A percentile compares a stretch with the other conserved stretches of the same genome.
These are phyloP conservation scores for Calcarisporium arbuscula DNA, from an alignment of 2,329 filamentous ascomycete species.

Conservation along the genomic window DNA sequence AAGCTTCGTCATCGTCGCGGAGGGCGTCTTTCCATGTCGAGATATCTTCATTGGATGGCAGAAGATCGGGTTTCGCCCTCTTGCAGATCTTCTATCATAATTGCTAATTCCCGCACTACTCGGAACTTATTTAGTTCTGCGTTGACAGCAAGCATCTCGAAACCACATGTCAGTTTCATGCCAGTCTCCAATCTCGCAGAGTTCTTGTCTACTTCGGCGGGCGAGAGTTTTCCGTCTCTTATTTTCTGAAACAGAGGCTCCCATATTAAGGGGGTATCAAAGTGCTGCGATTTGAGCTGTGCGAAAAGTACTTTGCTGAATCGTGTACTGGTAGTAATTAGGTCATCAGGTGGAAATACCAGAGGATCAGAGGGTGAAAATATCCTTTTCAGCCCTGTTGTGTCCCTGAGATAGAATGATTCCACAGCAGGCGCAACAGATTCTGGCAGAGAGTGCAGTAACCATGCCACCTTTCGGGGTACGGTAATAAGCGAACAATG, in stretches of 20 bases:
- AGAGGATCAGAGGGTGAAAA: constrained; percentile 48
- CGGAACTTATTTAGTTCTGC: constrained; percentile 62
- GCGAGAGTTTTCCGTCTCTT: constrained; percentile 10
- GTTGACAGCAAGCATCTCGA: constrained; percentile 76
- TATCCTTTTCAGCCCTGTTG: constrained; percentile 65
- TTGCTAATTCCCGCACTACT: constrained; percentile 65
- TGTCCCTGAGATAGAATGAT: constrained; percentile 86
- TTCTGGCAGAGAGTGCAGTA: constrained; percentile 68
- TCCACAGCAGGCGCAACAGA: constrained; percentile 81
- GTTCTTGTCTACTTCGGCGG: constrained; percentile 11
- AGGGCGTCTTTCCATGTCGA: constrained; percentile 53
- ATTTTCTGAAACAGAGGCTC: constrained; percentile 21
- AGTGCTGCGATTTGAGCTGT: constrained; percentile 81
- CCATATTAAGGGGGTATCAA: constrained; percentile 56
- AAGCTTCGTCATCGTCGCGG: constrained; percentile 76
- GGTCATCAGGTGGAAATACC: constrained; percentile 67
- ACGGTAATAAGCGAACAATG: constrained; percentile 70
- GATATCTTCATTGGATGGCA: constrained; percentile 74
- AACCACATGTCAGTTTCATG: constrained; percentile 85
- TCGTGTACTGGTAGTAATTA: constrained; percentile 69
- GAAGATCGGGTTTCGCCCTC: constrained; percentile 57
- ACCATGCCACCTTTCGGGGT: constrained; percentile 73
- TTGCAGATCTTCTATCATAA: constrained; percentile 69
- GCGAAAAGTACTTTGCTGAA: constrained; percentile 90
- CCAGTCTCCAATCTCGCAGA: constrained; percentile 55